Evolutionary conservation across 169 alveolate species (phyloP).

Genomic region (Cryptosporidium viatorum): DNA sequence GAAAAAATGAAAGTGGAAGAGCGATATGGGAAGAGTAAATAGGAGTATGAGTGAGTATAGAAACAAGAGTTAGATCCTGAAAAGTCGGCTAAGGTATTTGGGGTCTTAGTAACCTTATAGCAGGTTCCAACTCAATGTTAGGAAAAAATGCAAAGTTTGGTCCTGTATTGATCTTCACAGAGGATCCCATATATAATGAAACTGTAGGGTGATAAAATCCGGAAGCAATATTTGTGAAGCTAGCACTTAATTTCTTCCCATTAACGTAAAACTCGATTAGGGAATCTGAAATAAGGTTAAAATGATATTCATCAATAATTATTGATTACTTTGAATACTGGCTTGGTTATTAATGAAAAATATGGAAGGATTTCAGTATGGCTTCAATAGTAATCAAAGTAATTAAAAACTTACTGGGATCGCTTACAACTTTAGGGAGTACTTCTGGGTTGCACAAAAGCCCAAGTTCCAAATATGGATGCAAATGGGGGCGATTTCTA

Average conservation of each 20-base stretch:
- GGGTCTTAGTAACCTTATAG: constrained; percentile 1
- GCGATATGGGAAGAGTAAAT: background rate
- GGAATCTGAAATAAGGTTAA: constrained; percentile 68
- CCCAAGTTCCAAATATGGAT: constrained; percentile 82
- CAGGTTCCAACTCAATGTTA: constrained; percentile 11
- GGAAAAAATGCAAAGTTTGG: constrained; percentile 83
- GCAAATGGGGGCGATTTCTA: constrained; percentile 79
- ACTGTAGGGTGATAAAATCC: constrained; percentile 86
- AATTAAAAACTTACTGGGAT: constrained; percentile 26
- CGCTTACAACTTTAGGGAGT: constrained; percentile 33
- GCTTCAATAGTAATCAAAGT: background rate
- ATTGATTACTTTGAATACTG: no score
- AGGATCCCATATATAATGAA: constrained; percentile 83
- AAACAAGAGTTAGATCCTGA: constrained; percentile 1
- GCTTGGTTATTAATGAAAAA: background rate
- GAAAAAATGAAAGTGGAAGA: background rate
- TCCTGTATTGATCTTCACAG: constrained; percentile 82
- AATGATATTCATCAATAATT: background rate
- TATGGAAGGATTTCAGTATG: background rate
- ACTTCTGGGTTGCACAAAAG: constrained; percentile 51
- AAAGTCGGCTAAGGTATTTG: background rate
- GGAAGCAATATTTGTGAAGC: constrained; percentile 75
- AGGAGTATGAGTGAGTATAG: background rate
- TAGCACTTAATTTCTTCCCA: constrained; percentile 77
- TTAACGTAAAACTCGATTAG: constrained; percentile 81